phyloP scores from a whole-genome alignment of 2,329 filamentous ascomycete genomes.

The Tolypocladium ophioglossoides region DNA sequence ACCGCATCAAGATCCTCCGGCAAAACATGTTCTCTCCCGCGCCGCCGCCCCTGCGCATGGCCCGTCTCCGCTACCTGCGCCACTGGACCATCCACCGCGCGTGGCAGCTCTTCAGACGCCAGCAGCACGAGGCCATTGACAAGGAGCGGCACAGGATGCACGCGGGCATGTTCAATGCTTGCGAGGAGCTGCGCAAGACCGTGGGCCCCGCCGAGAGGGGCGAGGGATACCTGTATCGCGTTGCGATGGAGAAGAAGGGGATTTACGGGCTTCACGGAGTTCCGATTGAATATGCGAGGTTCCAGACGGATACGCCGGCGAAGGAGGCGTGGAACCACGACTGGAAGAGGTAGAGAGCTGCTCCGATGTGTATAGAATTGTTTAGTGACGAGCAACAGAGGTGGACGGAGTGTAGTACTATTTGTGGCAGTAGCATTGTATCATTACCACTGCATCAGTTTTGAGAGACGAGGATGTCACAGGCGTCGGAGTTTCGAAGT shows the following conservation, averaged over 20 bases:
- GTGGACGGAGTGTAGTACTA: not conserved
- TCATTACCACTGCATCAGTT: not conserved
- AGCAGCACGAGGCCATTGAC: conserved; percentile 53
- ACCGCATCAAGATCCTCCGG: conserved; percentile 33
- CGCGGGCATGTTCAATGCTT: conserved; percentile 73
- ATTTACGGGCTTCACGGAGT: conserved; percentile 62
- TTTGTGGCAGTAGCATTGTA: conserved; percentile 2
- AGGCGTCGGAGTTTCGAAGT: not conserved
- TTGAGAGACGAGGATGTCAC: not conserved
- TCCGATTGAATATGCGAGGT: conserved; percentile 83
- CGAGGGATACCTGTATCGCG: conserved; percentile 68
- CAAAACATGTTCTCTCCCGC: conserved; percentile 39
- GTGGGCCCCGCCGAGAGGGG: conserved; percentile 45
- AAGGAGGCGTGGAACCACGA: conserved; percentile 82
- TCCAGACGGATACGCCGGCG: conserved; percentile 73
- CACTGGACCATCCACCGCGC: conserved; percentile 99
- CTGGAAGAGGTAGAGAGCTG: conserved; percentile 56
- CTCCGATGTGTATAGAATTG: not conserved
- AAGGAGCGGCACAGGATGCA: conserved; percentile 69
- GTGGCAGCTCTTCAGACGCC: conserved; percentile 71
- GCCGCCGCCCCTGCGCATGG: conserved; percentile 71
- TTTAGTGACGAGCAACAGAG: not conserved
- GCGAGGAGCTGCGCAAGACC: conserved; percentile 66
- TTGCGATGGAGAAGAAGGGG: conserved; percentile 85
- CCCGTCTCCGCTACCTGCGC: conserved; percentile 73